These are phyloP conservation scores for Leccinum olivaceopallidum DNA, from an alignment of 768 basidiomycete genomes.

Conservation along the genomic window DNA sequence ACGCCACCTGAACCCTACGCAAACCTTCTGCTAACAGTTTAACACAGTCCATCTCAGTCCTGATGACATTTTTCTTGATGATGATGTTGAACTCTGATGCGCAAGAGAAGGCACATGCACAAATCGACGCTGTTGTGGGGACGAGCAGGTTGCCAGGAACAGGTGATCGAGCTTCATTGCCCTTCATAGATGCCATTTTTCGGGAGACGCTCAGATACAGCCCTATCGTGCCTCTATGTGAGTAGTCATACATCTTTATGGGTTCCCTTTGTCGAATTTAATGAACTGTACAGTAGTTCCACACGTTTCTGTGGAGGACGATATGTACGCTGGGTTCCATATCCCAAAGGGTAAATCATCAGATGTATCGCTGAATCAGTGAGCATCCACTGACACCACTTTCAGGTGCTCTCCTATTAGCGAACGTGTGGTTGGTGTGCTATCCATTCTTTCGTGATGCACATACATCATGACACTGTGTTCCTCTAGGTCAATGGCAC, in stretches of 20 bases:
- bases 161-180: not conserved
- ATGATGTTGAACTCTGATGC: not conserved
- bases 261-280: not conserved
- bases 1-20: not conserved
- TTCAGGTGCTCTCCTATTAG: no score
- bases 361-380: no score
- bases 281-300: not conserved
- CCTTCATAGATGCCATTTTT: not conserved
- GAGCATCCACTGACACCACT: no score
- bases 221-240: not conserved
- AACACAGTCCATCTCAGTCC: not conserved
- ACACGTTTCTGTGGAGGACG: not conserved
- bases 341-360: not conserved
- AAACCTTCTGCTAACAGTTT: not conserved
- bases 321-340: not conserved
- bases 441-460: not conserved
- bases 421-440: not conserved
- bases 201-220: not conserved
- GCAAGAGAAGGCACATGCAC: not conserved
- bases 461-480: not conserved
- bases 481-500: not conserved
- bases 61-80: not conserved
- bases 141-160: not conserved
- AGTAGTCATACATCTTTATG: not conserved
- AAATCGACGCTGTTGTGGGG: not conserved